Evolutionary conservation across 148 eudicot genomes (phyloP).

Genomic region (Arctostaphylos glauca): DNA sequence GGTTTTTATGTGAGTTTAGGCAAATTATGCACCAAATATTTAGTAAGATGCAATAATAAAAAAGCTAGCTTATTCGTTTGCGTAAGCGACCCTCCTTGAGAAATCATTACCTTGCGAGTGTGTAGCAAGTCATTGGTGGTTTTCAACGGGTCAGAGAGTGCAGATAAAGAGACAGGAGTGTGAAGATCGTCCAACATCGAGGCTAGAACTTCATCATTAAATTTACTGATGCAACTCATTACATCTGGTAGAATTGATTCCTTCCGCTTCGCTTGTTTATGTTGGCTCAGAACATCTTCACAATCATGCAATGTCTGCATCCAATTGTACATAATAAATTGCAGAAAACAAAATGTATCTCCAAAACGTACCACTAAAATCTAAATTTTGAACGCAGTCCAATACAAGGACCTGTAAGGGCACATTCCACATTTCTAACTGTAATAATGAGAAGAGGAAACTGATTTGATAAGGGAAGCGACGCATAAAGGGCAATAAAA

Average conservation of each 20-base stretch:
- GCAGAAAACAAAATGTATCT: constrained; percentile 9
- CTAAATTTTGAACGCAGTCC: not conserved
- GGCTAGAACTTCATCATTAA: constrained; percentile 46
- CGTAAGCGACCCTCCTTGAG: not conserved
- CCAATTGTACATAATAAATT: constrained; percentile 12
- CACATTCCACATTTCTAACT: not conserved
- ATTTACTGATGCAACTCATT: constrained; percentile 50
- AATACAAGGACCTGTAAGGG: not conserved
- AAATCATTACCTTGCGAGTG: constrained; percentile 72
- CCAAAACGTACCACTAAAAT: not conserved
- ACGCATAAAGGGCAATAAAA: not conserved
- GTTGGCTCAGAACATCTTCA: constrained; percentile 46
- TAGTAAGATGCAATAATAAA: not conserved
- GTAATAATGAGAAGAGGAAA: not conserved
- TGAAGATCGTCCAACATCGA: constrained; percentile 93
- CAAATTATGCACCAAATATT: not conserved
- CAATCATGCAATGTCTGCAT: constrained; percentile 79
- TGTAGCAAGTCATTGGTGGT: constrained; percentile 82
- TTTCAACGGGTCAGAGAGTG: constrained; percentile 88
- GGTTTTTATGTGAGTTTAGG: not conserved
- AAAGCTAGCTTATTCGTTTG: not conserved
- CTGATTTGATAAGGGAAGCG: not conserved
- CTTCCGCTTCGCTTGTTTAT: constrained; percentile 38
- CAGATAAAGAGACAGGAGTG: constrained; percentile 67
- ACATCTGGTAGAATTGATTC: constrained; percentile 50